phyloP scores from a whole-genome alignment of 805 yeast species.

The Candida endomychidarum region DNA sequence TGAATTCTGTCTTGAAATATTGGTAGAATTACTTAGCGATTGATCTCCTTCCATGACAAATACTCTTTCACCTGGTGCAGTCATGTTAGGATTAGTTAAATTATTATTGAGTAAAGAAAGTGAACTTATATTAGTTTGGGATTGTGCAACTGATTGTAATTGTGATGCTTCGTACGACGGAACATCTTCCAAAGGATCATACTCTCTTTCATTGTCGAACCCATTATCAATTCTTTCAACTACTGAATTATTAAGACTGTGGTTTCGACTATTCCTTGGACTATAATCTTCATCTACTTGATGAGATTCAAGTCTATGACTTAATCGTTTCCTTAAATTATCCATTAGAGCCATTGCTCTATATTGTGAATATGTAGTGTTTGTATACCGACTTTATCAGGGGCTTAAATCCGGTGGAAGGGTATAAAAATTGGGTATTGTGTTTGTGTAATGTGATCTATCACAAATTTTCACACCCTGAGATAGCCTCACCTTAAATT shows the following conservation, averaged over 20 bases:
- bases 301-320: slow-evolving; percentile 28
- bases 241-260: slow-evolving; percentile 10
- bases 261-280: slow-evolving; percentile 14
- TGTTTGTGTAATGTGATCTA: not conserved
- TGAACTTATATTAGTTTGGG: slow-evolving; percentile 4
- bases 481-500: too few species aligned
- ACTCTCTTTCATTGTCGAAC: slow-evolving; percentile 8
- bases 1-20: slow-evolving; percentile 14
- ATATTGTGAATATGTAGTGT: not conserved
- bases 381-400: too few species aligned
- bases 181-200: slow-evolving; percentile 23
- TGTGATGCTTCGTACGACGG: slow-evolving; percentile 46
- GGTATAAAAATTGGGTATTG: too few species aligned
- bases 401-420: too few species aligned
- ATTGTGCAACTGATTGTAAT: slow-evolving; percentile 13
- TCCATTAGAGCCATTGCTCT: slow-evolving; percentile 25
- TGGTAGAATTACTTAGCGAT: slow-evolving; percentile 12
- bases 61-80: not conserved
- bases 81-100: too few species aligned
- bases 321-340: slow-evolving; percentile 25
- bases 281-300: slow-evolving; percentile 35
- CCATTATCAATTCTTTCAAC: too few species aligned
- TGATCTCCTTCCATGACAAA: slow-evolving; percentile 1
- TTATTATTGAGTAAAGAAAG: not conserved
- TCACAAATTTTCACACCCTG: not conserved